These are phyloP conservation scores for Fusarium avenaceum DNA, from an alignment of 2,329 filamentous ascomycete genomes.

Conservation along the genomic window DNA sequence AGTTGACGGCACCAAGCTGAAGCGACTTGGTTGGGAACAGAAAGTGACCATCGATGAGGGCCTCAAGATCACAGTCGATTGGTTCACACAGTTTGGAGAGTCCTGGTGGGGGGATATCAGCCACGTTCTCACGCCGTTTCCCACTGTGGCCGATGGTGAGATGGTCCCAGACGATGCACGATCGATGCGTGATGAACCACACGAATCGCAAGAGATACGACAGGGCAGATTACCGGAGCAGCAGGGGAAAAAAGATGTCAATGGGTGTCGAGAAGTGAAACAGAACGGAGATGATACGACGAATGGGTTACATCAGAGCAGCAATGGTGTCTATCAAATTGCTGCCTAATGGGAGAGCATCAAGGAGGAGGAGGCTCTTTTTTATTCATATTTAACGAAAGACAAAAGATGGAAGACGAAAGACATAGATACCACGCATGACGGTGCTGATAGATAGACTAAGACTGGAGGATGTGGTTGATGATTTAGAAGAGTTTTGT, in stretches of 20 bases:
- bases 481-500: conserved; percentile 3
- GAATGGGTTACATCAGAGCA: conserved; percentile 17
- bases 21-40: conserved; percentile 77
- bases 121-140: conserved; percentile 77
- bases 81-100: conserved; percentile 77
- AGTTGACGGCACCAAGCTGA: conserved; percentile 77
- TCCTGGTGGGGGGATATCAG: conserved; percentile 80
- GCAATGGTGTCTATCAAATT: conserved; percentile 19
- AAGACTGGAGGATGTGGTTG: conserved; percentile 5
- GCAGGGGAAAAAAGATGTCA: conserved; percentile 26
- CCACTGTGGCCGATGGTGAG: conserved; percentile 69
- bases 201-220: conserved; percentile 44
- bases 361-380: not conserved
- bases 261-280: conserved; percentile 21
- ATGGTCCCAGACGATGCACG: conserved; percentile 65
- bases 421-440: conserved; percentile 40
- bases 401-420: conserved; percentile 9
- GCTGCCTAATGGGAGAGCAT: conserved; percentile 21
- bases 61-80: conserved; percentile 73
- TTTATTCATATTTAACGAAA: conserved; percentile 12
- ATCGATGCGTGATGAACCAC: conserved; percentile 53
- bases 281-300: conserved; percentile 25
- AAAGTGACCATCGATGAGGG: conserved; percentile 75
- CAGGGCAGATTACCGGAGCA: conserved; percentile 30
- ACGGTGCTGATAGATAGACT: conserved; percentile 30